A percentile compares a stretch with the other conserved stretches of the same genome.
Evolutionary conservation across 768 basidiomycete genomes (phyloP).

Genomic region (Kwoniella sp.): DNA sequence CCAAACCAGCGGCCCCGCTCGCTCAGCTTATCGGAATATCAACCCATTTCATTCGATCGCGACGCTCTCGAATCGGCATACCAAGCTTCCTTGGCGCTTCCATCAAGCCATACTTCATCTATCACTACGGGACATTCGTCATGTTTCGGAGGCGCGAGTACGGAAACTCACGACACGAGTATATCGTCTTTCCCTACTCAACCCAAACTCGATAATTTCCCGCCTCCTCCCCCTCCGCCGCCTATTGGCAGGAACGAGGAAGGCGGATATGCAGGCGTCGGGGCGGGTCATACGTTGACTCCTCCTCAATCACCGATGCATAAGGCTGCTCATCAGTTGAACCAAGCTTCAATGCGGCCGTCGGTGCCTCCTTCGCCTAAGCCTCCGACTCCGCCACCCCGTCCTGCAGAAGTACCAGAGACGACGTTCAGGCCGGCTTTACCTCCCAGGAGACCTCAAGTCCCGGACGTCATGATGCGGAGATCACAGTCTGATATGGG

Average conservation of each 20-base stretch:
- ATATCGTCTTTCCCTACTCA: conserved; percentile 28
- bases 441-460: conserved; percentile 12
- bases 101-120: conserved; percentile 17
- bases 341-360: conserved; percentile 23
- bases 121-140: conserved; percentile 1
- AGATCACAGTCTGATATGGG: conserved; percentile 15
- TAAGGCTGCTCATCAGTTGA: conserved; percentile 16
- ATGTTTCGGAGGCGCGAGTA: conserved; percentile 12
- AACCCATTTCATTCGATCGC: conserved; percentile 44
- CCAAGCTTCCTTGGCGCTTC: conserved; percentile 26
- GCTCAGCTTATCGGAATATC: conserved; percentile 43
- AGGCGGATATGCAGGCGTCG: conserved; percentile 39
- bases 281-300: conserved; percentile 47
- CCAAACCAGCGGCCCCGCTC: conserved; percentile 34
- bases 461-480: conserved; percentile 13
- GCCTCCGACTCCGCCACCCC: conserved; percentile 27
- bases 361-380: conserved; percentile 19
- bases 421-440: conserved; percentile 23
- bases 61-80: conserved; percentile 39
- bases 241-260: background rate
- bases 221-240: background rate
- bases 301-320: conserved; percentile 43
- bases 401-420: conserved; percentile 24
- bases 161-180: conserved; percentile 26
- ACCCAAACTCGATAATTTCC: conserved; percentile 21